Base-by-base conservation (phyloP, 176 grass and related monocot genomes). In the Aegilops sharonensis region DNA sequence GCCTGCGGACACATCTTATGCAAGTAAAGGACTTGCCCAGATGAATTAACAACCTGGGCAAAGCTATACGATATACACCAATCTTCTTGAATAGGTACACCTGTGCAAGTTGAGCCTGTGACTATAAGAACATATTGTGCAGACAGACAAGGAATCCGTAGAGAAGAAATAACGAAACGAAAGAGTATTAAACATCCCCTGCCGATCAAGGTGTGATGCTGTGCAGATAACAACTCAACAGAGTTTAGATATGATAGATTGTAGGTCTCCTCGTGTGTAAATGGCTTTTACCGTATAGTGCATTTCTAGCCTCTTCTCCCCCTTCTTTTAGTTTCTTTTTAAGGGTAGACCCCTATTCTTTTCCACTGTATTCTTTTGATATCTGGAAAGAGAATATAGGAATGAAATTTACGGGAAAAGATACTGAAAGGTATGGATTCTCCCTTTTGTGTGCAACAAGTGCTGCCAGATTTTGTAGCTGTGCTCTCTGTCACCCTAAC, bases 1-100 rank as follows among this genome's bases (percentile, higher is more conserved):
- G 89, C 82, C 83, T 93, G 81, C 35, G 63, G 37, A 92, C 93
- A 27, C 95, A 98, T 89, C 89, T 98, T 62, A 81, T 93, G 42
- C 91, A 98, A 85, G 78, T 74, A 74, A 78, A 5, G 63, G 88
- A 78, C 21, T 72, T 85, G 30, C 21, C n/a, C 36, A 48, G 42
- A 78, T 83, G 34, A 65, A 72, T 72, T 88, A 70, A 77, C 13
- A 52, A 73, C 32, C 64, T 5, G 37, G 67, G 12, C 24, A 78
- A 32, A 80, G 75, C 35, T 84, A 36, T 73, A 3, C 4, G 43
- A 75, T 56, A 60, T 61, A 54, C 15, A 82, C 23, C 25, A 20
- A 72, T 76, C 73, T 77, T 59, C 64, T 70, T 37, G 75, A 80
- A 83, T 75, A 85, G 78, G 74, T 64, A 35, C 82, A 69, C 65